Percentiles rank a stretch among this genome's conserved stretches.
Conservation (phyloP, 345 rosid species). For the Microthlaspi erraticum region DNA sequence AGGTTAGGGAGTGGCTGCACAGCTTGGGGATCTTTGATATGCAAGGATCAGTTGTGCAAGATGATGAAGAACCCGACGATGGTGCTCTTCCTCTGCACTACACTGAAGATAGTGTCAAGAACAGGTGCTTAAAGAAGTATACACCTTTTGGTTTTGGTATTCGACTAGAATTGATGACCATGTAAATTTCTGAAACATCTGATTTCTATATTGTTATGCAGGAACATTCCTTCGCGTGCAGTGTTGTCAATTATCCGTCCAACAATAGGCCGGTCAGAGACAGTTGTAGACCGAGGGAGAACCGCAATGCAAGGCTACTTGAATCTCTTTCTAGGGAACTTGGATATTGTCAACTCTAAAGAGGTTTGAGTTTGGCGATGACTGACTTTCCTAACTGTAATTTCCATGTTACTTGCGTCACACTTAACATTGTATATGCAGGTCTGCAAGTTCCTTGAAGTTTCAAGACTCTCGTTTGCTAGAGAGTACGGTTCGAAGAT, state of each 20-base stretch:
- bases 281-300: conserved; percentile 69
- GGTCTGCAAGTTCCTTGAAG: conserved; percentile 96
- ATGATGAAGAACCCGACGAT: conserved; percentile 91
- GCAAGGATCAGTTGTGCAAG: conserved; percentile 65
- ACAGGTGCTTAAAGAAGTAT: conserved; percentile 49
- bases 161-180: neutral
- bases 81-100: conserved; percentile 72
- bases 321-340: conserved; percentile 85
- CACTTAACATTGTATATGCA: conserved; percentile 35
- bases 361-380: conserved; percentile 57
- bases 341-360: conserved; percentile 80
- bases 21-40: conserved; percentile 83
- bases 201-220: conserved; percentile 33
- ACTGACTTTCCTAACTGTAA: neutral
- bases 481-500: conserved; percentile 82
- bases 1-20: conserved; percentile 96
- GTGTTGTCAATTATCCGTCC: conserved; percentile 81
- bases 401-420: conserved; percentile 31
- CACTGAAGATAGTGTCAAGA: conserved; percentile 67
- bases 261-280: conserved; percentile 66
- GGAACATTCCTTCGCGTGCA: conserved; percentile 81
- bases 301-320: conserved; percentile 88
- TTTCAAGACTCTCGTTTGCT: conserved; percentile 81
- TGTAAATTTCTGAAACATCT: conserved; percentile 4
- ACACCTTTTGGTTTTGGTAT: neutral